Evolutionary conservation across 163 green algal species (phyloP), one percentile per base, ranked within the genome.

Genomic region (Coccomyxa subellipsoidea): DNA sequence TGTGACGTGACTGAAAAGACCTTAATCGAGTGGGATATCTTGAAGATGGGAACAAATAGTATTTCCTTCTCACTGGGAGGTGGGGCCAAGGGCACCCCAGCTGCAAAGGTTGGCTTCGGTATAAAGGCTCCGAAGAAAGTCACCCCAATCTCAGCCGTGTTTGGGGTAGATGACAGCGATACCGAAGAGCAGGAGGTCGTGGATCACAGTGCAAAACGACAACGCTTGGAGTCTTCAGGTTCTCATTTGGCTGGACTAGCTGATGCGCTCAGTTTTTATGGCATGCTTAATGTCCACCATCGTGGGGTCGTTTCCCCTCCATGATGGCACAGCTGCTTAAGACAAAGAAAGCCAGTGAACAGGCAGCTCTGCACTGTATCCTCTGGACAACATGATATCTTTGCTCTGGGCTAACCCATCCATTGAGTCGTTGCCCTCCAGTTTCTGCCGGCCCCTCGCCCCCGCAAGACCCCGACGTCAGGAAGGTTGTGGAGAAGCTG

Each of bases 401-500:
- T 12, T 59, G 47, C 23, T 59, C 15, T 59, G 47, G 47, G 66
- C 66, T 73, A 73, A 73, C 66, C 80, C 38, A 8, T 29, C 69
- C 72, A 39, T 23, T 72, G 76, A 78, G 78, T 54, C 59, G 54
- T 76, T 59, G 72, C 38, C 76, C 73, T 83, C 73, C 84, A 85
- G 81, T 53, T 83, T 37, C 38, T 80, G 78, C 54, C 73, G 73
- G 37, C 15, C 54, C 70, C 31, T 31, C 66, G n/a, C 66, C 79
- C 47, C 78, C 85, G 0, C 69, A 70, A 38, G 85, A 92, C 66
- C 81, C 85, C 0, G 87, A 94, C 31, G 82, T 90, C 15, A 35
- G 76, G 29, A 86, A 88, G 47, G 85, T 85, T 23, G 88, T 87
- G 27, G 87, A 90, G 10, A 93, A 93, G 83, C 85, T 95, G 47